phyloP scores from a whole-genome alignment of 2,329 filamentous ascomycete genomes.

The Xylaria sp. region DNA sequence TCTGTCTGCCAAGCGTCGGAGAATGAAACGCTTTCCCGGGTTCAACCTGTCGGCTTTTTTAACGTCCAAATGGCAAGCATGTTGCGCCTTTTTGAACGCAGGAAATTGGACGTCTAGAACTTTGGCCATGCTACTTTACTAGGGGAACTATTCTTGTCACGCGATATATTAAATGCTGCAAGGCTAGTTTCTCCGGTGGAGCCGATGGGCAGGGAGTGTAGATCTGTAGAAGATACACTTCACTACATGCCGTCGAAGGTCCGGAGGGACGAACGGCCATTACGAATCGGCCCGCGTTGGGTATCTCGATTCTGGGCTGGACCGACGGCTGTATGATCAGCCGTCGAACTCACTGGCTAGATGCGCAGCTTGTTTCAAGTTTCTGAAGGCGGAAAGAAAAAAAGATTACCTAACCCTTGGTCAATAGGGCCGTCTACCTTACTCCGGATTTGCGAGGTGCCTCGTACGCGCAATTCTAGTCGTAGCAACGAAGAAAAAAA shows the following conservation, averaged over 20 bases:
- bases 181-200: constrained; percentile 41
- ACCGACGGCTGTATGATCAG: constrained; percentile 6
- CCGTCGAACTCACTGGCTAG: constrained; percentile 8
- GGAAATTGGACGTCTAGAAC: constrained; percentile 23
- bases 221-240: constrained; percentile 31
- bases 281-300: constrained; percentile 32
- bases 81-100: constrained; percentile 8
- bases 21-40: neutral
- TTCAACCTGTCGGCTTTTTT: neutral
- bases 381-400: neutral
- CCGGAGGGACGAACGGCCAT: constrained; percentile 23
- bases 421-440: constrained; percentile 16
- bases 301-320: neutral
- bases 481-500: constrained; percentile 5
- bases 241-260: constrained; percentile 15
- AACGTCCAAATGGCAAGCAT: constrained; percentile 10
- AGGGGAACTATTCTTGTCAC: constrained; percentile 32
- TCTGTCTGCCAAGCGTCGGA: constrained; percentile 1
- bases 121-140: constrained; percentile 32
- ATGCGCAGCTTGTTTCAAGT: constrained; percentile 11
- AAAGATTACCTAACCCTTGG: constrained; percentile 10
- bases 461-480: constrained; percentile 9
- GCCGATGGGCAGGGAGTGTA: constrained; percentile 35
- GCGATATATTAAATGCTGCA: constrained; percentile 27
- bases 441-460: neutral